Conservation (phyloP, 2,329 filamentous ascomycete species). For the Cryoendolithus antarcticus region DNA sequence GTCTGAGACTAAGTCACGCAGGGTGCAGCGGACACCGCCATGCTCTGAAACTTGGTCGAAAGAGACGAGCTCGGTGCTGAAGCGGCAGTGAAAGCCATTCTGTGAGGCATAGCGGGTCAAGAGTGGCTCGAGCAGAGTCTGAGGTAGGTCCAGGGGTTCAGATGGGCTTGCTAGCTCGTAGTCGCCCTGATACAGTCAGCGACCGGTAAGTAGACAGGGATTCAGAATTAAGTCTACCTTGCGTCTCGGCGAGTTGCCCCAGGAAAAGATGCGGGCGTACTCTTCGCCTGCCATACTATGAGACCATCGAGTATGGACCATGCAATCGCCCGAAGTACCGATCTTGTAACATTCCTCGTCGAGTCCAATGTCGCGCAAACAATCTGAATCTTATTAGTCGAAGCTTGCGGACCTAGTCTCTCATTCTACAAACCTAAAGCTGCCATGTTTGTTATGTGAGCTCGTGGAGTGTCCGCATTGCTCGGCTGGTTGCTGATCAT, state of each 20-base stretch:
- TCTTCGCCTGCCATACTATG: conserved; percentile 34
- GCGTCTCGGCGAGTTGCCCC: conserved; percentile 29
- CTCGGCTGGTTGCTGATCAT: conserved; percentile 39
- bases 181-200: conserved; percentile 17
- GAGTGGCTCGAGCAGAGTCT: conserved; percentile 33
- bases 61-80: conserved; percentile 26
- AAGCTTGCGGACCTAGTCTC: no score
- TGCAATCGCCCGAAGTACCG: conserved; percentile 23
- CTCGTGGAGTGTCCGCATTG: conserved; percentile 45
- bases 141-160: conserved; percentile 30
- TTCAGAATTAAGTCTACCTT: conserved; percentile 2
- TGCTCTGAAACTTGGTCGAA: conserved; percentile 12
- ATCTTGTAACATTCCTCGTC: conserved; percentile 24
- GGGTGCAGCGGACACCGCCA: conserved; percentile 21
- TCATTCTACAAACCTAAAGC: conserved; percentile 27
- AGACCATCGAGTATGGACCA: conserved; percentile 33
- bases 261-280: conserved; percentile 30
- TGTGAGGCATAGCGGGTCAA: conserved; percentile 26
- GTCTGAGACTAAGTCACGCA: conserved; percentile 25
- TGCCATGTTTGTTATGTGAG: conserved; percentile 49
- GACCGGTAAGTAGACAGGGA: no score
- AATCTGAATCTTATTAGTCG: conserved; percentile 15
- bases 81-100: conserved; percentile 29
- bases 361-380: conserved; percentile 33
- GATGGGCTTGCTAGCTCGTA: conserved; percentile 32